Evolutionary conservation across 148 eudicot genomes (phyloP).

Genomic region (Chenopodium formosanum): DNA sequence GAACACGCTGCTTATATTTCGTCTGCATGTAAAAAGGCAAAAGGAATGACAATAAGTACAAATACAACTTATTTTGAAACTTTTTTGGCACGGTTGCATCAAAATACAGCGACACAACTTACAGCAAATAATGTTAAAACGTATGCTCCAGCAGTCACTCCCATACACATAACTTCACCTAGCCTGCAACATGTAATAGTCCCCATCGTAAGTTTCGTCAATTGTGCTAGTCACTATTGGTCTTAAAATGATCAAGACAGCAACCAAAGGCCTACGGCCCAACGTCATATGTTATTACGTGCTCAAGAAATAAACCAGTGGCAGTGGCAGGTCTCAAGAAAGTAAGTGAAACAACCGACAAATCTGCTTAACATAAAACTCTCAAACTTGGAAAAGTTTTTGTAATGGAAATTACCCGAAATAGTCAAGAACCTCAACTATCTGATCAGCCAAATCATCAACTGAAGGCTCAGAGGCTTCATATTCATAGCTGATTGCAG

Average conservation of each 20-base stretch:
- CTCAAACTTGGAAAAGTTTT: conserved; percentile 11
- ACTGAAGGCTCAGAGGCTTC: conserved; percentile 58
- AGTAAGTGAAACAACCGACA: no score
- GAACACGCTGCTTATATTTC: conserved; percentile 67
- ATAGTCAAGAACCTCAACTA: conserved; percentile 79
- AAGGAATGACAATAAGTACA: conserved; percentile 20
- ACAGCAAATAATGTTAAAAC: conserved; percentile 86
- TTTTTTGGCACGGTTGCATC: background rate
- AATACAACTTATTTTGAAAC: background rate
- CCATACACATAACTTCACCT: conserved; percentile 87
- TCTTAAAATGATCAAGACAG: background rate
- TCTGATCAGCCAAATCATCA: conserved; percentile 93
- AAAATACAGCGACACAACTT: conserved; percentile 30
- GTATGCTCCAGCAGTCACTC: conserved; percentile 96
- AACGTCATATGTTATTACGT: background rate
- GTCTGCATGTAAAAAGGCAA: conserved; percentile 43
- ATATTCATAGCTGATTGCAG: conserved; percentile 43
- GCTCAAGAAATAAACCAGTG: background rate
- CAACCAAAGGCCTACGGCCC: background rate
- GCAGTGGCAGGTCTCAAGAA: background rate
- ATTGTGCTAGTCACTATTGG: background rate
- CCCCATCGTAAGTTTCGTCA: background rate
- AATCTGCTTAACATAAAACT: background rate
- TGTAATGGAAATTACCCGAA: conserved; percentile 55
- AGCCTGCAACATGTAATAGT: conserved; percentile 45